Conservation (phyloP, 768 basidiomycete species). For the Royoungia palumana region DNA sequence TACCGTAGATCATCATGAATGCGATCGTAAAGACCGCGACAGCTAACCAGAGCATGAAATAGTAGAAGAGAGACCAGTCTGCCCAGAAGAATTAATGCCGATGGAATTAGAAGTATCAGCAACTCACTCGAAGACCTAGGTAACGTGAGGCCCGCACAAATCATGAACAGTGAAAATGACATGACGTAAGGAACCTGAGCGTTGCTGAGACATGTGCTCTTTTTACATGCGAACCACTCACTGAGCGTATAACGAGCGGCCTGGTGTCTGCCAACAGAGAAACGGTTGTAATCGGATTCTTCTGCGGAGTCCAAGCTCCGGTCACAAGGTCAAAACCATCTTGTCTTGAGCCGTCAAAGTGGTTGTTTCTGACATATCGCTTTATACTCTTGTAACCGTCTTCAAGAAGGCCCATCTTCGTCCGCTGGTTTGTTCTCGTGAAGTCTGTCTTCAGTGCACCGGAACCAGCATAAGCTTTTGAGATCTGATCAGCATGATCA, state of each 20-base stretch:
- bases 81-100: conserved; percentile 5
- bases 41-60: conserved; percentile 77
- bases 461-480: conserved; percentile 89
- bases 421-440: conserved; percentile 89
- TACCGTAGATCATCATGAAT: conserved; percentile 82
- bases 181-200: conserved; percentile 79
- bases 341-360: conserved; percentile 89
- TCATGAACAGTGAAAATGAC: conserved; percentile 82
- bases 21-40: conserved; percentile 57
- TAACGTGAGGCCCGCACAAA: conserved; percentile 79
- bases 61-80: conserved; percentile 87
- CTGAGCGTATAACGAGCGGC: conserved; percentile 81
- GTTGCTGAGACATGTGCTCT: conserved; percentile 3
- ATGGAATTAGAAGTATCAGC: not conserved
- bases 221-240: conserved; percentile 38
- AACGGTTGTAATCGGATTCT: conserved; percentile 63
- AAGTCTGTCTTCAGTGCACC: conserved; percentile 97
- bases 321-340: conserved; percentile 95
- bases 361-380: conserved; percentile 94
- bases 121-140: conserved; percentile 82
- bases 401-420: conserved; percentile 71
- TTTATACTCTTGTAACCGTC: conserved; percentile 82
- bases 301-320: conserved; percentile 84
- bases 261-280: conserved; percentile 75
- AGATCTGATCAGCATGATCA: conserved; percentile 89